Conservation (phyloP, 805 yeast genomes). For the Candida fluviatilis region DNA sequence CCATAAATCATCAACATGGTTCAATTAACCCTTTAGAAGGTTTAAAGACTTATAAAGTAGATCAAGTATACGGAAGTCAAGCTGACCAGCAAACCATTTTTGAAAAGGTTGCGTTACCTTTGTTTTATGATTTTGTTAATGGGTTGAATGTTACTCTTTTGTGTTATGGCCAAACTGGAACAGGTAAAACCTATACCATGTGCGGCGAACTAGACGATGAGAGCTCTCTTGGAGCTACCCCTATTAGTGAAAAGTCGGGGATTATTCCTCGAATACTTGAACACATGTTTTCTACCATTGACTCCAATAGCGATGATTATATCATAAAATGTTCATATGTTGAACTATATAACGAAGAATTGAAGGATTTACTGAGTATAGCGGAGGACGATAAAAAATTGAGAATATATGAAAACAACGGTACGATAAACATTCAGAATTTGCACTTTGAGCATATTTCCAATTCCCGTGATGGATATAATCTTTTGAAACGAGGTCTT, state of each 20-base stretch:
- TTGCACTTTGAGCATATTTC: slow-evolving; percentile 57
- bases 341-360: slow-evolving; percentile 84
- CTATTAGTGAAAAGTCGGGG: slow-evolving; percentile 42
- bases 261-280: slow-evolving; percentile 50
- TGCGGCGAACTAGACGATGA: slow-evolving; percentile 39
- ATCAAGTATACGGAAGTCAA: slow-evolving; percentile 78
- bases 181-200: slow-evolving; percentile 82
- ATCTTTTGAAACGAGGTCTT: slow-evolving; percentile 53
- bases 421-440: slow-evolving; percentile 53
- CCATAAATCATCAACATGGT: slow-evolving; percentile 8
- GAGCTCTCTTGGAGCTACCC: slow-evolving; percentile 2
- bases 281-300: slow-evolving; percentile 44
- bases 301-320: slow-evolving; percentile 42
- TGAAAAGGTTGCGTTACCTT: slow-evolving; percentile 66
- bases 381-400: slow-evolving; percentile 32
- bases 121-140: slow-evolving; percentile 58
- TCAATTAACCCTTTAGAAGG: slow-evolving; percentile 1
- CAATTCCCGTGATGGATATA: slow-evolving; percentile 53
- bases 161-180: slow-evolving; percentile 83
- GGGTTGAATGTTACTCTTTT: slow-evolving; percentile 73
- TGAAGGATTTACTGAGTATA: slow-evolving; percentile 62
- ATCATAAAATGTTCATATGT: slow-evolving; percentile 75
- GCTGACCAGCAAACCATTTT: slow-evolving; percentile 69
- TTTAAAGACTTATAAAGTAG: slow-evolving; percentile 59
- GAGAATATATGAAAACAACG: slow-evolving; percentile 35